Base-by-base conservation (phyloP, 257 asterid species). In the Eustoma russellianum region DNA sequence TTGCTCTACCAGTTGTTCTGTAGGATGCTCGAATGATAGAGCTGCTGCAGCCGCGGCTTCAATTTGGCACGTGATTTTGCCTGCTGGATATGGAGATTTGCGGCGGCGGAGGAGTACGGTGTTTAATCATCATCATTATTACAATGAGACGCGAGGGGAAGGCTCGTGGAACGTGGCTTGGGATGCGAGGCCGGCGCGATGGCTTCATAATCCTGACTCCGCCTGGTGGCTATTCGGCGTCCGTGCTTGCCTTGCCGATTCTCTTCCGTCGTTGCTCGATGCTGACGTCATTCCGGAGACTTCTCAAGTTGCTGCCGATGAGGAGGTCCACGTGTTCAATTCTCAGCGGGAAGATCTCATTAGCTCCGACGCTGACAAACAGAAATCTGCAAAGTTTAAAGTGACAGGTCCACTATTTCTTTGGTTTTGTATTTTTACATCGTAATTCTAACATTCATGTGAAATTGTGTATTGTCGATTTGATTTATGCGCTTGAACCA, bases 121-220 rank as follows among this genome's bases (percentile, higher is more conserved):
- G 50, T 55, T 77, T 53, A 38, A 38, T 38, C 43, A 38, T 38
- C 78, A 59, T 46, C 76, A 76, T 56, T 63, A 69, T 45, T 85
- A 73, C 60, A 38, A 73, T 48, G 52, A 53, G 61, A 71, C 64
- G 57, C 68, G 63, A 28, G 90, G 94, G 0, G 95, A 85, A 55
- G 97, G 97, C 2, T 88, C 97, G 1, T 88, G 97, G 97, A 88
- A 88, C 52, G 95, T 73, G 24, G 85, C 83, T 9, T 85, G 97
- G 97, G 97, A 88, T 56, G 80, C 91, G 8, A 52, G 97, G 59
- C 94, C 95, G 33, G 97, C 97, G 61, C 74, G 97, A 41, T 88
- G 97, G 97, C 80, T 85, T 17, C 94, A 83, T 62, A 80, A 81
- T 59, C 77, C 82, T 6, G 83, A 88, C n/a, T 85, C 90, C 5